Base-by-base conservation (phyloP, 1,139 yeast species). In the Hansenula sp. region DNA sequence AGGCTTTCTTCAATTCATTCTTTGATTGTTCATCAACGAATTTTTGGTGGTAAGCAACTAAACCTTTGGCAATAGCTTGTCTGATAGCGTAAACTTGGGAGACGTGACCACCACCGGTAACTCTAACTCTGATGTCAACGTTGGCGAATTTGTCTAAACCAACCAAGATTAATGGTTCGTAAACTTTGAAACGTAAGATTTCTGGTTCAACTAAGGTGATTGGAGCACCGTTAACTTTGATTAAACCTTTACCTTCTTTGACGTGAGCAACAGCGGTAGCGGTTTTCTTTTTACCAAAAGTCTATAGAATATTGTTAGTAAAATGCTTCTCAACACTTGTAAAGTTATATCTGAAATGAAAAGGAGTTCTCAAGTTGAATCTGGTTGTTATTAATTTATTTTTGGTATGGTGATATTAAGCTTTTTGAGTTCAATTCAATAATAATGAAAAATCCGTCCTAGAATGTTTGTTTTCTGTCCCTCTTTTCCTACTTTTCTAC, bases 261-360 rank as follows among this genome's bases (percentile, higher is more conserved):
- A 92, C 96, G 77, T 88, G 96, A 75, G 98, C 98, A 70, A 92
- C 98, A 70, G 98, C 98, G 67, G 98, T 92, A 68, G 98, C 98
- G 71, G 96, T 86, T 83, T 87, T 92, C 92, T 92, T 92, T 82
- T 92, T 92, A 78, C 98, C 98, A 79, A 92, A 92, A 75, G 97
- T 90, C 96, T 88, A 71, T 37, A 32, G 25, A 12, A 18, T 26
- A 22, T 20, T 41, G 56, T 53, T 54, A 53, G 58, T 53, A 22
- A 21, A n/a, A n/a, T 11, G 6, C 17, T 20, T n/a, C 6, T 11
- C 8, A 19, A n/a, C 9, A 21, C 24, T 21, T 9, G 24, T 21
- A 9, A 21, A 7, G 9, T 21, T 21, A 21, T 21, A 12, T 26
- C 28, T 26, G 6, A 11, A n/a, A 8, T 11, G 6, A n/a, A n/a